Evolutionary conservation across 345 rosid genomes (phyloP).

Genomic region (Citrus maxima): DNA sequence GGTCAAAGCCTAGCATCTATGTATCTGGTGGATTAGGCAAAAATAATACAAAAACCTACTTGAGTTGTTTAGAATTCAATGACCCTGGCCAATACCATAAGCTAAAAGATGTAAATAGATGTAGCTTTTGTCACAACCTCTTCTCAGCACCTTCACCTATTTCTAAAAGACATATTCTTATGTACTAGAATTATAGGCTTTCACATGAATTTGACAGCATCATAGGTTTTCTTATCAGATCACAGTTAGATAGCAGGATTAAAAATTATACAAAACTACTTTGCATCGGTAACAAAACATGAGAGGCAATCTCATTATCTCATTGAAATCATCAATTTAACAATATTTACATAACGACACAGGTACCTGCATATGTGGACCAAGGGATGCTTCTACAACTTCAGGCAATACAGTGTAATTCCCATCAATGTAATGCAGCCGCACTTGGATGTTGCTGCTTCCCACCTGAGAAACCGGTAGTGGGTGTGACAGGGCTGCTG

Average conservation of each 20-base stretch:
- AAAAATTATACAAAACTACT: not conserved
- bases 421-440: conserved; percentile 96
- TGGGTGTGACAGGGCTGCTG: conserved; percentile 67
- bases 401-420: conserved; percentile 96
- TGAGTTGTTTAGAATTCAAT: not conserved
- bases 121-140: not conserved
- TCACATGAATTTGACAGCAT: not conserved
- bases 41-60: not conserved
- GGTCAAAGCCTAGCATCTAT: not conserved
- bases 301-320: not conserved
- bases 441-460: conserved; percentile 80
- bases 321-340: not conserved
- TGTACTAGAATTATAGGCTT: not conserved
- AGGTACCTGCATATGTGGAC: conserved; percentile 98
- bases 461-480: conserved; percentile 97
- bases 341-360: not conserved
- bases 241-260: not conserved
- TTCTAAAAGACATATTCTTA: not conserved
- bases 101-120: not conserved
- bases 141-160: not conserved
- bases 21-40: not conserved
- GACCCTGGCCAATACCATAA: not conserved
- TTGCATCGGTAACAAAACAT: not conserved
- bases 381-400: conserved; percentile 98
- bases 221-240: not conserved